Conservation (phyloP, 371 early-diverging fungal species). For the Lichtheimia ornata region DNA sequence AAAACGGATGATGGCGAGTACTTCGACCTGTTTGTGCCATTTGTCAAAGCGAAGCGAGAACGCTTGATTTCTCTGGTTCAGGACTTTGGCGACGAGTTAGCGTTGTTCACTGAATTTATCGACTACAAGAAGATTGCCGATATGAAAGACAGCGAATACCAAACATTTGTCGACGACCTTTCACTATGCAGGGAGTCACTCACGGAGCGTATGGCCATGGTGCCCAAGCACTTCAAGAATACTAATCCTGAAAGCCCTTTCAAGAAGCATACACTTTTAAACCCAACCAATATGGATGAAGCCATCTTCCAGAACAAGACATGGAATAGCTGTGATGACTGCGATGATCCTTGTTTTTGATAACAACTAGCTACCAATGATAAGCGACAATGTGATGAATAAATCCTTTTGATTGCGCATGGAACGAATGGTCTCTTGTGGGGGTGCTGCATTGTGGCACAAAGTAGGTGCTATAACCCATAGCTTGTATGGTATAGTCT, state of each 20-base stretch:
- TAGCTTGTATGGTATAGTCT: too few relatives aligned
- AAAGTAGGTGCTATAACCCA: too few relatives aligned
- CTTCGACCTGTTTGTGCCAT: not conserved
- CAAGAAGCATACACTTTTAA: not conserved
- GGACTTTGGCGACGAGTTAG: not conserved
- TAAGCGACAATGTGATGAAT: too few relatives aligned
- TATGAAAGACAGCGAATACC: not conserved
- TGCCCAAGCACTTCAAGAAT: not conserved
- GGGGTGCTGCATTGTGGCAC: too few relatives aligned
- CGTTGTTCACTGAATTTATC: slow-evolving; percentile 5
- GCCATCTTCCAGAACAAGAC: too few relatives aligned
- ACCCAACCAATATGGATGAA: not conserved
- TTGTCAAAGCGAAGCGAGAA: not conserved
- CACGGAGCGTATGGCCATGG: not conserved
- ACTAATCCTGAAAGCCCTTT: not conserved
- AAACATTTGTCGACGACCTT: not conserved
- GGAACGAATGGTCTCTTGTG: too few relatives aligned
- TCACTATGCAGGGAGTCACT: not conserved
- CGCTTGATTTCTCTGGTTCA: not conserved
- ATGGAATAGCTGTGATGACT: too few relatives aligned
- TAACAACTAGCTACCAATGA: too few relatives aligned
- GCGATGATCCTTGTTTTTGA: too few relatives aligned
- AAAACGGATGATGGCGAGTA: not conserved
- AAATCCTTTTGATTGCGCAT: too few relatives aligned
- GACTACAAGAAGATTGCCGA: slow-evolving; percentile 5